Evolutionary conservation across 2,329 filamentous ascomycete species (phyloP).

Genomic region (Aspergillus ibericus): DNA sequence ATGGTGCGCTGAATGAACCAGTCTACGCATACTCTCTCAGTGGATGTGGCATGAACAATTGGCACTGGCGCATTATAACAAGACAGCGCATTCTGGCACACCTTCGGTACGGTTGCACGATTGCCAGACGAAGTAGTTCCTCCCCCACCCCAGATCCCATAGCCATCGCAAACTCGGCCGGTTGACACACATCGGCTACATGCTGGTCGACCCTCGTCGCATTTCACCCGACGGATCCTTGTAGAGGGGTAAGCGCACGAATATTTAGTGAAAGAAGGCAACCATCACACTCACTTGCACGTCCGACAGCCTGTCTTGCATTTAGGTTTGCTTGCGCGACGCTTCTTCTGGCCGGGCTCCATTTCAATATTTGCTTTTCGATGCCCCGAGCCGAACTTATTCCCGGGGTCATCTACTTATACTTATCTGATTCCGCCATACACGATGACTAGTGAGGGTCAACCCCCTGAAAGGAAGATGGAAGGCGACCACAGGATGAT

Average conservation of each 20-base stretch:
- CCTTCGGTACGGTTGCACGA: neutral
- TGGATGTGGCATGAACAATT: constrained; percentile 2
- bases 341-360: neutral
- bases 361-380: neutral
- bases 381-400: neutral
- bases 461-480: neutral
- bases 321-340: neutral
- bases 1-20: constrained; percentile 29
- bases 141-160: constrained; percentile 45
- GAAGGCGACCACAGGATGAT: neutral
- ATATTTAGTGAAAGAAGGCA: neutral
- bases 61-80: neutral
- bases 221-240: constrained; percentile 11
- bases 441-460: neutral
- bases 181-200: constrained; percentile 7
- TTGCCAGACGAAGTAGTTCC: constrained; percentile 25
- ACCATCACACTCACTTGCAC: constrained; percentile 6
- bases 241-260: neutral
- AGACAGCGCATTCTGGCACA: neutral
- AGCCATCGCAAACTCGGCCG: constrained; percentile 34
- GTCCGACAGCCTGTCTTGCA: constrained; percentile 10
- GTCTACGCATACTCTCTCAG: constrained; percentile 29
- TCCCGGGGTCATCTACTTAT: neutral
- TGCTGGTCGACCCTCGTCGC: constrained; percentile 7
- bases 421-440: neutral